Conservation (phyloP, 305 asterid genomes). For the Plantago coronopus region DNA sequence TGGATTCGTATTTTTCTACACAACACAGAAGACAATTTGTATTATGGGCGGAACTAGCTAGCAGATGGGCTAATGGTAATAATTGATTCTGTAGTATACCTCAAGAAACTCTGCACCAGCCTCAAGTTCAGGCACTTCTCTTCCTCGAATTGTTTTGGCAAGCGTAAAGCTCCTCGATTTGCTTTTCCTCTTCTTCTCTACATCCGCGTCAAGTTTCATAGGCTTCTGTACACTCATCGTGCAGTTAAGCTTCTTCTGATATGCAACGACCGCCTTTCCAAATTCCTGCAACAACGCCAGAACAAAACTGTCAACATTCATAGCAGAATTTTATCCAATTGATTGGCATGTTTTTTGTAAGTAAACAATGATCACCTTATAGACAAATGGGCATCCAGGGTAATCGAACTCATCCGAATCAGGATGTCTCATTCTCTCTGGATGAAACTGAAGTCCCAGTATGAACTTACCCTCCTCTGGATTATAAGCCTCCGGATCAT, state of each 20-base stretch:
- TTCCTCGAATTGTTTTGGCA: slow-evolving; percentile 60
- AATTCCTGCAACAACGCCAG: slow-evolving; percentile 48
- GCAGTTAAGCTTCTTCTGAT: slow-evolving; percentile 50
- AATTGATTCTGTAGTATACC: too few species aligned
- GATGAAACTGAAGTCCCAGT: slow-evolving; percentile 88
- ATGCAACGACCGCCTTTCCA: slow-evolving; percentile 67
- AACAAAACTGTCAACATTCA: too few species aligned
- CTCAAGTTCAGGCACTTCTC: slow-evolving; percentile 61
- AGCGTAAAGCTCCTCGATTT: slow-evolving; percentile 62
- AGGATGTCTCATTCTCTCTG: slow-evolving; percentile 61
- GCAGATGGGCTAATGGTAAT: too few species aligned
- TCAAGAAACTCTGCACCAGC: slow-evolving; percentile 84
- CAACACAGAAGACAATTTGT: background rate
- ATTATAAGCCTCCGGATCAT: slow-evolving; percentile 75
- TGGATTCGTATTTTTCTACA: slow-evolving; percentile 35
- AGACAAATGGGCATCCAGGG: slow-evolving; percentile 76
- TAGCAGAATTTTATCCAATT: background rate
- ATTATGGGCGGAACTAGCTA: background rate
- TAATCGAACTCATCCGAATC: slow-evolving; percentile 69
- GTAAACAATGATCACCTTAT: slow-evolving; percentile 35
- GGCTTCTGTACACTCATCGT: slow-evolving; percentile 28
- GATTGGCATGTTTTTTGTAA: too few species aligned
- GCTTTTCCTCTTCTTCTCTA: slow-evolving; percentile 54
- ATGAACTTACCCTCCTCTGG: slow-evolving; percentile 86
- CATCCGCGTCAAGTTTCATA: slow-evolving; percentile 39